Percentiles rank a stretch among this genome's conserved stretches.
These are phyloP conservation scores for Anthostomella pinea DNA, from an alignment of 2,329 filamentous ascomycete genomes.

Conservation along the genomic window DNA sequence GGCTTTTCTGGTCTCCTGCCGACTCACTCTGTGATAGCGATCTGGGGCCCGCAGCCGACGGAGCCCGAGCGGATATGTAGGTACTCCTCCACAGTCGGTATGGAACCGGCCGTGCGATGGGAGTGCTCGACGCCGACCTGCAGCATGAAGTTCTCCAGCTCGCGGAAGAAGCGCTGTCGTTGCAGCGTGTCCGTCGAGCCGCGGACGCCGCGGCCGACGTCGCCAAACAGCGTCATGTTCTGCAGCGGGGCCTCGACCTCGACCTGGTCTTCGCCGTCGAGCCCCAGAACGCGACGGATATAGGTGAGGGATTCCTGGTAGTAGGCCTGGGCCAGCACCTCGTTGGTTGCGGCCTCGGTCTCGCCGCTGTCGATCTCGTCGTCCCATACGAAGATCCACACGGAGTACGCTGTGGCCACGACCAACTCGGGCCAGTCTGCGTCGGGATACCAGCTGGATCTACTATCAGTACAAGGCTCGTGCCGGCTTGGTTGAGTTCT, in stretches of 20 bases:
- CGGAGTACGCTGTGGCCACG: constrained; percentile 30
- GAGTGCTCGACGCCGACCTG: constrained; percentile 27
- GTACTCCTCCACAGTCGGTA: constrained; percentile 26
- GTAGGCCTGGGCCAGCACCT: constrained; percentile 28
- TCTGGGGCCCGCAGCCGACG: constrained; percentile 28
- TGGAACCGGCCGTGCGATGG: constrained; percentile 25
- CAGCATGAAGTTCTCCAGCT: constrained; percentile 29
- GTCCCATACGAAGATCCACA: constrained; percentile 36
- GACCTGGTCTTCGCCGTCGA: constrained; percentile 12
- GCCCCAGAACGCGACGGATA: constrained; percentile 26
- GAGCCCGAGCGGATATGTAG: constrained; percentile 27
- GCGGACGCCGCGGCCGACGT: constrained; percentile 22
- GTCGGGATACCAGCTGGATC: constrained; percentile 31
- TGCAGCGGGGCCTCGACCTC: constrained; percentile 16
- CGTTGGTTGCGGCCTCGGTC: constrained; percentile 28
- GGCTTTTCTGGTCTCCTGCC: background rate
- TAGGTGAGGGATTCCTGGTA: constrained; percentile 30
- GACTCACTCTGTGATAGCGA: constrained; percentile 28
- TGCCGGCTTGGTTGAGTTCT: constrained; percentile 5
- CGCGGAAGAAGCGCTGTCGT: constrained; percentile 25
- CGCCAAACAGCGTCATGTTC: constrained; percentile 28
- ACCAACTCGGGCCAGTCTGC: constrained; percentile 33
- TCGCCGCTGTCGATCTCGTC: constrained; percentile 34
- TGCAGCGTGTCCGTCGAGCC: constrained; percentile 20
- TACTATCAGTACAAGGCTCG: constrained; percentile 2